Evolutionary conservation across 768 basidiomycete species (phyloP).

Genomic region (Amanita muscaria): DNA sequence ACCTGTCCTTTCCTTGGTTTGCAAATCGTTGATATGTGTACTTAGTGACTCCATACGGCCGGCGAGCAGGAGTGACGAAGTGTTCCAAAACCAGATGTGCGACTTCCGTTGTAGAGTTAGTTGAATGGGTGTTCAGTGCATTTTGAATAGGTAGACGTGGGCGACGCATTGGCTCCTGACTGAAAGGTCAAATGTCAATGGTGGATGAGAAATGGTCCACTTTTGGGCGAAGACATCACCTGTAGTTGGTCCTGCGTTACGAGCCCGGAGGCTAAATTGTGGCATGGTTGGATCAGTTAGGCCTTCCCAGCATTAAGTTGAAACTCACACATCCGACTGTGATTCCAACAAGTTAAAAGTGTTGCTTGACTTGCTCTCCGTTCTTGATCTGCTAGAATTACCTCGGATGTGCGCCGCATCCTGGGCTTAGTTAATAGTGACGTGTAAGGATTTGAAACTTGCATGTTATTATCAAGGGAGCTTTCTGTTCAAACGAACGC

Average conservation of each 20-base stretch:
- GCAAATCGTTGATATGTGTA: no score
- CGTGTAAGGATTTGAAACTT: slow-evolving; percentile 88
- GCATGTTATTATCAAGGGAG: slow-evolving; percentile 78
- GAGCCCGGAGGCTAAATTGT: neutral
- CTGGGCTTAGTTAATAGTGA: no score
- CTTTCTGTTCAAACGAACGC: slow-evolving; percentile 78
- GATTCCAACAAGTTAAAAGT: no score
- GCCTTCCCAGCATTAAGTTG: neutral
- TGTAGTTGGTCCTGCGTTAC: neutral
- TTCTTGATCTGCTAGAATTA: no score
- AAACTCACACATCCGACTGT: no score
- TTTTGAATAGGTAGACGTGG: slow-evolving; percentile 9
- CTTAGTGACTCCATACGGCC: no score
- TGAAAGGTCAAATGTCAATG: no score
- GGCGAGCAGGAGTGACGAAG: slow-evolving; percentile 19
- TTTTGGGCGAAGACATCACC: no score
- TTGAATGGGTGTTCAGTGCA: slow-evolving; percentile 4
- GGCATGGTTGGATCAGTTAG: neutral
- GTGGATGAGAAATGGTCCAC: no score
- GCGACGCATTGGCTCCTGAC: slow-evolving; percentile 3
- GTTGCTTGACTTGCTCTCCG: no score
- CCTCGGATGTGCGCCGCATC: no score
- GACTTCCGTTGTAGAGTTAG: slow-evolving; percentile 3
- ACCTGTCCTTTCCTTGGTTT: no score
- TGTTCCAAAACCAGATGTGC: slow-evolving; percentile 19